Conservation (phyloP, 495 filamentous ascomycete species). For the Hypoxylon fragiforme region DNA sequence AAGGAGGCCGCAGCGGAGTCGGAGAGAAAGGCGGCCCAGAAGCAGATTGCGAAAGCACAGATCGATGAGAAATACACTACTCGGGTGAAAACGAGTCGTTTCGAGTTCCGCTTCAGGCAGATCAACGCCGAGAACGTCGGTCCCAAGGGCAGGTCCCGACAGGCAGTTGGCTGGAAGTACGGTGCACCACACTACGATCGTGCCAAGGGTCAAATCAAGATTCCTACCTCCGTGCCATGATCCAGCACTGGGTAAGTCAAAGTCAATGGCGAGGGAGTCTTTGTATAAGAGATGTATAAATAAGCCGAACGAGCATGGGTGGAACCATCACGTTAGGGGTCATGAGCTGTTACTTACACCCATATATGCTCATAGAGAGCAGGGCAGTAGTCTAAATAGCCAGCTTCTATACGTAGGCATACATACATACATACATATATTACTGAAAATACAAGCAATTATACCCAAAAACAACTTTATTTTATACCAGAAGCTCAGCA, state of each 20-base stretch:
- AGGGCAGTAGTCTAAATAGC: slow-evolving; percentile 8
- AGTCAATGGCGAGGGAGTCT: background rate
- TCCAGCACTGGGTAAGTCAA: background rate
- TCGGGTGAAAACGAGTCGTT: slow-evolving; percentile 54
- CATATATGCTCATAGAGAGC: background rate
- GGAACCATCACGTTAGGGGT: background rate
- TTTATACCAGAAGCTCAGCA: slow-evolving; percentile 27
- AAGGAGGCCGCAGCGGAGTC: slow-evolving; percentile 39
- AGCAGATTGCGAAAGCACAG: slow-evolving; percentile 46
- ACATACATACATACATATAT: slow-evolving; percentile 32
- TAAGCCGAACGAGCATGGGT: slow-evolving; percentile 2
- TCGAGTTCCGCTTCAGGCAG: slow-evolving; percentile 81
- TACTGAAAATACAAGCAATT: no score
- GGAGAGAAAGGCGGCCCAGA: slow-evolving; percentile 40
- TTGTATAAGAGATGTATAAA: slow-evolving; percentile 31
- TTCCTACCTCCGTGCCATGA: slow-evolving; percentile 49
- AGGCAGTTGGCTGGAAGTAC: slow-evolving; percentile 63
- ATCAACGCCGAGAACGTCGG: slow-evolving; percentile 53
- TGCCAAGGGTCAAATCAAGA: slow-evolving; percentile 49
- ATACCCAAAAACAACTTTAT: no score
- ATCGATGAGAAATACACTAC: slow-evolving; percentile 50
- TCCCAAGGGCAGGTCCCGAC: slow-evolving; percentile 51
- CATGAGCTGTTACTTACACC: background rate
- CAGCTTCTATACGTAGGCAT: slow-evolving; percentile 26
- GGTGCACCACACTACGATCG: slow-evolving; percentile 55